Evolutionary conservation across 371 early-diverging fungal genomes (phyloP), one percentile per base, ranked within the genome.

Genomic region (Mucor circinelloides): DNA sequence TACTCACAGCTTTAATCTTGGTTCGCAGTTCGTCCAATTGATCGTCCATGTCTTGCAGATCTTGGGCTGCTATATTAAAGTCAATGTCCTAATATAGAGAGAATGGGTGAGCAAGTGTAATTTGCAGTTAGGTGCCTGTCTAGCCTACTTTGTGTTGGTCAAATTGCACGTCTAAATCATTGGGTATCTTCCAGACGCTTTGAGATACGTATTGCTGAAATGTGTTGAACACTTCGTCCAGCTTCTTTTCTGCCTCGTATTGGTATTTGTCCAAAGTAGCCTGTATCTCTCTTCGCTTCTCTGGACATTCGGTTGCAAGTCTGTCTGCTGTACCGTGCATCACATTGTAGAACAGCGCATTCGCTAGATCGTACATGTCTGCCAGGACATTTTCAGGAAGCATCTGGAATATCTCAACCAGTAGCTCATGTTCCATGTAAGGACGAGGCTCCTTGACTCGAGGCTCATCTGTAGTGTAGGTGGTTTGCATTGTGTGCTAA

Each of bases 131-230:
- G 2, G 6, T 40, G 40, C 40, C 17, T 10, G 12, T 40, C 40
- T n/a, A 0, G 0, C 25, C 32, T 62, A 68, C 68, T n/a, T 68
- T 62, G 9, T 48, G 42, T 13, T 68, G 48, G n/a, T 62, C 58
- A 25, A 54, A 52, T 9, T 52, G 28, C 15, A 69, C 44, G 19
- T 63, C 58, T 31, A 63, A 12, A 17, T 36, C 40, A 17, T n/a
- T 1, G 0, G 70, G 66, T 40, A 70, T 58, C 25, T 58, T 38
- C 61, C 66, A 66, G 0, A 46, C 28, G n/a, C 42, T 36, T n/a
- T 63, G 34, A 19, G 44, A 30, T 0, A 50, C 19, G 34, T 68
- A 68, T 32, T 68, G 48, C 31, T 68, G 69, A 31, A 63, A 63
- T 6, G 27, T 34, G 28, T 68, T 63, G 31, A 63, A 63, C 15